Percentiles rank a stretch among this genome's conserved stretches.
These are phyloP conservation scores for Dothidotthia symphoricarpi DNA, from an alignment of 2,329 filamentous ascomycete genomes.

Conservation along the genomic window DNA sequence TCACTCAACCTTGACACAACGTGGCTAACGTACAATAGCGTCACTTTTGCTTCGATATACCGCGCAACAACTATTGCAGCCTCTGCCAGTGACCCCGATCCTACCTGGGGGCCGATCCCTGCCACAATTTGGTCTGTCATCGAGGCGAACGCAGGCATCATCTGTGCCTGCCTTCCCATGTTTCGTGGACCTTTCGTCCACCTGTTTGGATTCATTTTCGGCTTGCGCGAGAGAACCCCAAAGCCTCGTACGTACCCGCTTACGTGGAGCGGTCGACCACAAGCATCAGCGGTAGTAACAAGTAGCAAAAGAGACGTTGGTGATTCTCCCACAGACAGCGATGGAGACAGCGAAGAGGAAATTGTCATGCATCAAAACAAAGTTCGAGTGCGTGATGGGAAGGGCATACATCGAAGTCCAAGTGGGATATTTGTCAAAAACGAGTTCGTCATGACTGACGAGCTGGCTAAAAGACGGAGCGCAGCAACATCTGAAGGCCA, in stretches of 20 bases:
- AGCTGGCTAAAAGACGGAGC: slow-evolving; percentile 7
- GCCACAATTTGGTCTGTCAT: slow-evolving; percentile 26
- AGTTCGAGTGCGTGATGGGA: background rate
- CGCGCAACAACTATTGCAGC: slow-evolving; percentile 25
- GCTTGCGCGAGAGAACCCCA: slow-evolving; percentile 6
- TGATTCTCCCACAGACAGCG: slow-evolving; percentile 8
- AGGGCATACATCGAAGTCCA: slow-evolving; percentile 4
- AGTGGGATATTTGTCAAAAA: slow-evolving; percentile 22
- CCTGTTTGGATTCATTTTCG: slow-evolving; percentile 22
- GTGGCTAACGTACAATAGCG: slow-evolving; percentile 12
- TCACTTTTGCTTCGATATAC: slow-evolving; percentile 26
- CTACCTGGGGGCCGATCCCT: slow-evolving; percentile 24
- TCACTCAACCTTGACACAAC: background rate
- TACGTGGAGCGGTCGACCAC: slow-evolving; percentile 10
- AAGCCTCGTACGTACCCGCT: slow-evolving; percentile 14
- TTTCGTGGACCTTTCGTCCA: slow-evolving; percentile 23
- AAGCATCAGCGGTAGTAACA: slow-evolving; percentile 3
- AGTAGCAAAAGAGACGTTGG: slow-evolving; percentile 9
- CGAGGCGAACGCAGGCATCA: slow-evolving; percentile 27
- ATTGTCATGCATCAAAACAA: slow-evolving; percentile 5
- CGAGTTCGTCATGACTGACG: slow-evolving; percentile 18
- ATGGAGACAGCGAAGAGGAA: slow-evolving; percentile 19
- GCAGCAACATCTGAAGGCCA: slow-evolving; percentile 7
- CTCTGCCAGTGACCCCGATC: slow-evolving; percentile 22
- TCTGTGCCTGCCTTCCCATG: slow-evolving; percentile 25